Percentiles rank a stretch among this genome's conserved stretches.
phyloP scores from a whole-genome alignment of 2,329 filamentous ascomycete genomes.

The Fusarium pininemorale region DNA sequence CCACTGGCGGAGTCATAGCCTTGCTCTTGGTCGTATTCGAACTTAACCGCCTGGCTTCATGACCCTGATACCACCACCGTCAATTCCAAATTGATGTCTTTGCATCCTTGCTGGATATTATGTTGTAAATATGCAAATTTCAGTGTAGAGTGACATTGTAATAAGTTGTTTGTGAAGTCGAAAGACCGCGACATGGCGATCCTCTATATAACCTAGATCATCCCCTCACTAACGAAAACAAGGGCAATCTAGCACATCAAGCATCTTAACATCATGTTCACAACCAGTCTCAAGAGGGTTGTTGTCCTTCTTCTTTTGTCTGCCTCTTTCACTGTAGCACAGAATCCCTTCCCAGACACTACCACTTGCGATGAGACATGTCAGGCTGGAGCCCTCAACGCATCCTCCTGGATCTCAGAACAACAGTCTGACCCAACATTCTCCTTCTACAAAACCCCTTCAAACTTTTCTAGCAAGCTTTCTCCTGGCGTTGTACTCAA shows the following conservation, averaged over 20 bases:
- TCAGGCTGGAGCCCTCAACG: background rate
- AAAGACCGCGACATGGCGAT: background rate
- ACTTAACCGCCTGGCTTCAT: no score
- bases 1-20: no score
- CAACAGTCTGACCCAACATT: conserved; percentile 3
- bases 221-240: background rate
- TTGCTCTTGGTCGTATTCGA: background rate
- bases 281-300: background rate
- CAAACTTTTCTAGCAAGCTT: background rate
- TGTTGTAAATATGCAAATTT: rapidly evolving
- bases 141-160: background rate
- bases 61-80: background rate
- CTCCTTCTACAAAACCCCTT: background rate
- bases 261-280: background rate
- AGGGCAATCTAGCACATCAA: background rate
- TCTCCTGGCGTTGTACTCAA: background rate
- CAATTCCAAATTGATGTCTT: background rate
- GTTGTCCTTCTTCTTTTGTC: background rate
- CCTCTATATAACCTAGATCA: background rate
- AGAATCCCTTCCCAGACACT: background rate
- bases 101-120: rapidly evolving
- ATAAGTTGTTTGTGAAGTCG: background rate
- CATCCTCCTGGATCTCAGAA: background rate
- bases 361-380: conserved; percentile 3
- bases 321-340: background rate